A percentile compares a stretch with the other conserved stretches of the same genome.
phyloP scores from a whole-genome alignment of 768 basidiomycete genomes.

The Kwoniella sp. region DNA sequence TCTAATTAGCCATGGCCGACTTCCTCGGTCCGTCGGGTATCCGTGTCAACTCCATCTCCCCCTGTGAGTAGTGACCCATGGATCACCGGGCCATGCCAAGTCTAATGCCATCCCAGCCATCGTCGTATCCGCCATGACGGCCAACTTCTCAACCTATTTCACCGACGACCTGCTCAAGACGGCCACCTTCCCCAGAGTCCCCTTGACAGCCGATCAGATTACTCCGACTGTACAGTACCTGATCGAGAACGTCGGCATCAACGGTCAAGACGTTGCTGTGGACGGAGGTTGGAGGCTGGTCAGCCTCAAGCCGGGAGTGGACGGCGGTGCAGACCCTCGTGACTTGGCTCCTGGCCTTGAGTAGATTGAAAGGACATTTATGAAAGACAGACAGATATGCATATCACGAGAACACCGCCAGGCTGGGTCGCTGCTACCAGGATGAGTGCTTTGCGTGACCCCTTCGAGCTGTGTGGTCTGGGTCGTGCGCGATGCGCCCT shows the following conservation, averaged over 20 bases:
- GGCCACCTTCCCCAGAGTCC: constrained; percentile 31
- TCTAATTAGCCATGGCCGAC: constrained; percentile 22
- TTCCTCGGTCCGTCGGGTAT: constrained; percentile 46
- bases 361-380: constrained; percentile 8
- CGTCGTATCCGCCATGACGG: constrained; percentile 30
- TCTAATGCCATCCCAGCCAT: constrained; percentile 13
- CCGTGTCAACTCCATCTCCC: constrained; percentile 41
- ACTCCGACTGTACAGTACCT: constrained; percentile 26
- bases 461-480: too few relatives aligned
- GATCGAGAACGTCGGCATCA: constrained; percentile 29
- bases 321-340: constrained; percentile 30
- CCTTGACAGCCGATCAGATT: constrained; percentile 28
- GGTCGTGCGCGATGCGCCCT: too few relatives aligned
- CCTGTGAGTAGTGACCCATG: constrained; percentile 29
- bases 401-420: too few relatives aligned
- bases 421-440: too few relatives aligned
- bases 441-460: too few relatives aligned
- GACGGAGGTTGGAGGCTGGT: constrained; percentile 35
- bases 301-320: constrained; percentile 18
- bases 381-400: neutral
- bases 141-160: constrained; percentile 29
- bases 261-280: constrained; percentile 34
- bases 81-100: neutral
- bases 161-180: constrained; percentile 25
- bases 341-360: constrained; percentile 43